A percentile compares a stretch with the other conserved stretches of the same genome.
phyloP scores from a whole-genome alignment of 306 rosid species.

The Myrica gale region DNA sequence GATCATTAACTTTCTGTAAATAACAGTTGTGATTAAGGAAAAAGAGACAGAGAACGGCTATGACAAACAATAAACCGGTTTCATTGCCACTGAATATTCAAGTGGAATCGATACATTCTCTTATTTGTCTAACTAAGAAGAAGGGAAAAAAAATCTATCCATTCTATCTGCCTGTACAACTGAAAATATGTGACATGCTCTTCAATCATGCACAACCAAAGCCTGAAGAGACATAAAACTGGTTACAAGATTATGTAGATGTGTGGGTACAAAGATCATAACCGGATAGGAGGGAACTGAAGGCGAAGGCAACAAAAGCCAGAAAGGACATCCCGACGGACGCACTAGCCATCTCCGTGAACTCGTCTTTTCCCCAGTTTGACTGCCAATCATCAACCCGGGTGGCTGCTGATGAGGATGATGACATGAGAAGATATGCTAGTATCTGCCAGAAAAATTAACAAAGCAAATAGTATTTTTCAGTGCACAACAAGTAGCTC shows the following conservation, averaged over 20 bases:
- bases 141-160: not conserved
- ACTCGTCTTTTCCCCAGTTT: conserved; percentile 97
- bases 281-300: conserved; percentile 87
- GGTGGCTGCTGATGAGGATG: conserved; percentile 92
- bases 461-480: not conserved
- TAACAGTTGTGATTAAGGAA: too few species aligned
- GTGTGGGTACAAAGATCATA: conserved; percentile 62
- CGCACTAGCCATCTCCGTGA: conserved; percentile 91
- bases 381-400: conserved; percentile 93
- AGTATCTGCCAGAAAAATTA: conserved; percentile 48
- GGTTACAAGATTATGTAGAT: conserved; percentile 31
- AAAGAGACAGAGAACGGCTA: not conserved
- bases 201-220: not conserved
- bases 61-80: not conserved
- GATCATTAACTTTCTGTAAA: too few species aligned
- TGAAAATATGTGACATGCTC: not conserved
- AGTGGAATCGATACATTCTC: not conserved
- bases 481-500: too few species aligned
- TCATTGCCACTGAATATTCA: not conserved
- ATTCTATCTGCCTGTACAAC: not conserved
- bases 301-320: conserved; percentile 81
- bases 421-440: conserved; percentile 90
- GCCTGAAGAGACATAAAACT: not conserved
- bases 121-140: not conserved
- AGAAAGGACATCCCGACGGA: conserved; percentile 79